These are phyloP conservation scores for Candida vaughaniae DNA, from an alignment of 805 yeast genomes.

Conservation along the genomic window DNA sequence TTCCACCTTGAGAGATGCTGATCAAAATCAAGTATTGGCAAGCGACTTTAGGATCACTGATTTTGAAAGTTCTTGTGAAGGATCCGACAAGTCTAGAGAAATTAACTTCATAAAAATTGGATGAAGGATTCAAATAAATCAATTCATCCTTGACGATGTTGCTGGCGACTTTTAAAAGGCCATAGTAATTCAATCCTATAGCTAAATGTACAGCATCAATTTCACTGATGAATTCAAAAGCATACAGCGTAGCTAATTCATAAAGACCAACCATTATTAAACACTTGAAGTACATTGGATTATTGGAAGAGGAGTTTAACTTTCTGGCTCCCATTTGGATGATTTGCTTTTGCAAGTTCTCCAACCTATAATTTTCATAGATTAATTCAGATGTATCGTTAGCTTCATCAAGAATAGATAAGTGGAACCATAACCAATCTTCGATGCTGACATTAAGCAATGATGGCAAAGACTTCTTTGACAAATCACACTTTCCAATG, in stretches of 20 bases:
- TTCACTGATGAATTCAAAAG: conserved; percentile 60
- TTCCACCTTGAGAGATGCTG: conserved; percentile 46
- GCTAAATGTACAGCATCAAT: conserved; percentile 89
- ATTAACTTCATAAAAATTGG: conserved; percentile 37
- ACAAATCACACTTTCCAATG: conserved; percentile 83
- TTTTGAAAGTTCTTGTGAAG: conserved; percentile 79
- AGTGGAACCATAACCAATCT: conserved; percentile 96
- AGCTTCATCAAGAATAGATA: conserved; percentile 59
- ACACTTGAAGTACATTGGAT: conserved; percentile 72
- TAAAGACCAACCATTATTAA: conserved; percentile 75
- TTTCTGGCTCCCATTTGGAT: conserved; percentile 69
- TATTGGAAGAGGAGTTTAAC: conserved; percentile 63
- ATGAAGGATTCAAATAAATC: conserved; percentile 27
- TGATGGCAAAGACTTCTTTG: conserved; percentile 65
- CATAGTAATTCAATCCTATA: conserved; percentile 73
- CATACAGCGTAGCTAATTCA: conserved; percentile 72
- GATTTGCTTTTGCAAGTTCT: conserved; percentile 71
- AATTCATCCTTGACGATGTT: conserved; percentile 32
- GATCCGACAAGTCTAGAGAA: conserved; percentile 71
- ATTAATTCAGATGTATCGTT: conserved; percentile 53
- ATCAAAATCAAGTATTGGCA: conserved; percentile 82
- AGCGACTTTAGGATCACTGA: conserved; percentile 85
- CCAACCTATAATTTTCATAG: conserved; percentile 69
- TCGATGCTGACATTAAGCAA: conserved; percentile 75
- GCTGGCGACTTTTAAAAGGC: conserved; percentile 55